Base-by-base conservation (phyloP, 2,329 filamentous ascomycete species). In the Trichoderma sp. region DNA sequence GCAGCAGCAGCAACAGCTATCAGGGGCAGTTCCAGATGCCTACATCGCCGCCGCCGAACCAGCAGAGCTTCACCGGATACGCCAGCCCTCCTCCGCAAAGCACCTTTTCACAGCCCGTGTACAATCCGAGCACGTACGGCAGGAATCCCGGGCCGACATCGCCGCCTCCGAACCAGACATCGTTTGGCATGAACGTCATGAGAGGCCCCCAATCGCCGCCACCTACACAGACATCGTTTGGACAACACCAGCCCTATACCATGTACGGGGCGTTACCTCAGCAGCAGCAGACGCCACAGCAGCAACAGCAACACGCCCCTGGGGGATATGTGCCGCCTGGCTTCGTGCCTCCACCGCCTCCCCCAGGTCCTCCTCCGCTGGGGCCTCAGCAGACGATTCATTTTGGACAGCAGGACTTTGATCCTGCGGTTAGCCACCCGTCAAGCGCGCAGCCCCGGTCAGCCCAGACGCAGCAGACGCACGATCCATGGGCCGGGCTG, bases 351-450 rank as follows among this genome's bases (percentile, higher is more conserved):
- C 87, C 87, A 3, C 86, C 87, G 7, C 87, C 86, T 1, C 86
- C 86, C 1, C 87, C 86, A 0, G 86, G 85, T 0, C 86, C 86
- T 4, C 86, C 86, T 7, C 86, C 86, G 1, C 72, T 88, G 69
- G 85, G 85, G 4, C 84, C 85, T 39, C 85, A 88, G 72, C 86
- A 88, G 74, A 88, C 85, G 10, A 82, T 86, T 30, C 83, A 87
- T 68, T 85, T 86, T 68, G 77, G 78, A 7, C 73, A 73, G 30
- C 75, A 77, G 55, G 72, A 75, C 12, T 75, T 74, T 54, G 70
- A 72, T 48, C 66, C 76, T 71, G 58, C 74, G 67, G 67, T 71
- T 70, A 68, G 66, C n/a, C 65, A 75, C 65, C 69, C 76, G 67
- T 73, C 78, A 69, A 72, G 71, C 63, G 72, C 71, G 5, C 71